Conservation (phyloP, 2,329 filamentous ascomycete species). For the Nemania abortiva region DNA sequence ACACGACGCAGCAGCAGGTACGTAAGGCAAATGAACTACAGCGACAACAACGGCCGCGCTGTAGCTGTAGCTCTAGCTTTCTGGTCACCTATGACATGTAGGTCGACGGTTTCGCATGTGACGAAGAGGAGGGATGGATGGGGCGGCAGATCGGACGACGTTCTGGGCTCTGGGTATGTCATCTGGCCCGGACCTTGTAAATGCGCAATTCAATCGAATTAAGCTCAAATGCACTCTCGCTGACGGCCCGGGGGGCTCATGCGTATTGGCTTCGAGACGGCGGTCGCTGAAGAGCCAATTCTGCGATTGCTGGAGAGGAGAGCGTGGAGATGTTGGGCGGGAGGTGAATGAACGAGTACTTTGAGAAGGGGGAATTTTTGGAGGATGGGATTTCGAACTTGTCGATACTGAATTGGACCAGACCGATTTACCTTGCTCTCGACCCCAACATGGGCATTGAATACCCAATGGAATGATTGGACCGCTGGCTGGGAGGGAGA, state of each 20-base stretch:
- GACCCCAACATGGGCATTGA: conserved; percentile 20
- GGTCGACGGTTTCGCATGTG: conserved; percentile 40
- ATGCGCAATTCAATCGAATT: conserved; percentile 17
- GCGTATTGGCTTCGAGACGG: background rate
- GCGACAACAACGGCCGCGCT: conserved; percentile 13
- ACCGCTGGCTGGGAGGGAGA: conserved; percentile 10
- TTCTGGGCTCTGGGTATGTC: conserved; percentile 7
- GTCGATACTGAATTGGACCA: conserved; percentile 40
- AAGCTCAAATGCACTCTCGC: conserved; percentile 4
- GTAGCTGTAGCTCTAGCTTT: conserved; percentile 19
- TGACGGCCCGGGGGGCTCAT: background rate
- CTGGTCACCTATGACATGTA: conserved; percentile 20
- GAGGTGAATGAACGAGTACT: conserved; percentile 12
- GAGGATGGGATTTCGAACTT: conserved; percentile 43
- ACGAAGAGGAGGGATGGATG: conserved; percentile 24
- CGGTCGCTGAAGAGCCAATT: background rate
- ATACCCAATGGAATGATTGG: conserved; percentile 18
- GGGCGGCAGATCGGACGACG: background rate
- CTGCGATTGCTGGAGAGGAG: conserved; percentile 9
- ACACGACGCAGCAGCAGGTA: conserved; percentile 4
- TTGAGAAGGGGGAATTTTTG: conserved; percentile 34
- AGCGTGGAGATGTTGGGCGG: conserved; percentile 17
- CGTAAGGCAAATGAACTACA: conserved; percentile 2
- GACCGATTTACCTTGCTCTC: conserved; percentile 18
- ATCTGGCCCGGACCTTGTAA: conserved; percentile 15